These are phyloP conservation scores for Warburgia ugandensis DNA, from an alignment of 164 flowering plant species.

Conservation along the genomic window DNA sequence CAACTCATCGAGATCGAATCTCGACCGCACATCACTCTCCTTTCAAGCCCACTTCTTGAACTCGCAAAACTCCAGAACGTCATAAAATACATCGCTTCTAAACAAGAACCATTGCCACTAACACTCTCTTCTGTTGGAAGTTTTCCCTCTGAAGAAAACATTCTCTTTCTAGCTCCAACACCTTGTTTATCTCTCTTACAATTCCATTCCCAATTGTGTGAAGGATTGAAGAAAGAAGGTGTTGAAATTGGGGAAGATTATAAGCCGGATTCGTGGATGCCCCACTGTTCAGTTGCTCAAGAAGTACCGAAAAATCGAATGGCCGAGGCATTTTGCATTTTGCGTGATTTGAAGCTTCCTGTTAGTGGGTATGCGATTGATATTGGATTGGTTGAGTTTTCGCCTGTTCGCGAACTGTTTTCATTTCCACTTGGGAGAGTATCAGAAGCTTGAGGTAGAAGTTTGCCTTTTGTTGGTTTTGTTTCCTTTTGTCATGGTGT, in stretches of 20 bases:
- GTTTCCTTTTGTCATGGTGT: too few relatives aligned
- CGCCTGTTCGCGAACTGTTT: slow-evolving; percentile 76
- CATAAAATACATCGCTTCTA: slow-evolving; percentile 50
- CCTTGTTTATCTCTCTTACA: slow-evolving; percentile 68
- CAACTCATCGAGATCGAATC: slow-evolving; percentile 91
- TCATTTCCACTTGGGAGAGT: slow-evolving; percentile 65
- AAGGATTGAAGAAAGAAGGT: slow-evolving; percentile 68
- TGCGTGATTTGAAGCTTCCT: slow-evolving; percentile 88
- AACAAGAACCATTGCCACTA: slow-evolving; percentile 65
- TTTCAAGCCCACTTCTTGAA: slow-evolving; percentile 58
- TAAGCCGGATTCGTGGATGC: slow-evolving; percentile 73
- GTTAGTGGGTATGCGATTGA: slow-evolving; percentile 86
- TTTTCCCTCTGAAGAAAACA: slow-evolving; percentile 42
- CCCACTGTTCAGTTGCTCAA: slow-evolving; percentile 72
- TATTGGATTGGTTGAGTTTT: slow-evolving; percentile 83
- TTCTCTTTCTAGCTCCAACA: slow-evolving; percentile 69
- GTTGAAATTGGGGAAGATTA: slow-evolving; percentile 67
- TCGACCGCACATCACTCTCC: slow-evolving; percentile 90
- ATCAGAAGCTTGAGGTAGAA: slow-evolving; percentile 25
- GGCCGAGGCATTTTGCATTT: slow-evolving; percentile 72
- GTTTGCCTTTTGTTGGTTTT: too few relatives aligned
- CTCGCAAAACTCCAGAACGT: slow-evolving; percentile 50
- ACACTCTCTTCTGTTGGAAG: slow-evolving; percentile 66
- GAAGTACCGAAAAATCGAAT: slow-evolving; percentile 65
- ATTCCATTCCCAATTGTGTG: slow-evolving; percentile 71